A percentile compares a stretch with the other conserved stretches of the same genome.
Evolutionary conservation across 352 stramenopile species (phyloP).

Genomic region (Pythium diclinum): DNA sequence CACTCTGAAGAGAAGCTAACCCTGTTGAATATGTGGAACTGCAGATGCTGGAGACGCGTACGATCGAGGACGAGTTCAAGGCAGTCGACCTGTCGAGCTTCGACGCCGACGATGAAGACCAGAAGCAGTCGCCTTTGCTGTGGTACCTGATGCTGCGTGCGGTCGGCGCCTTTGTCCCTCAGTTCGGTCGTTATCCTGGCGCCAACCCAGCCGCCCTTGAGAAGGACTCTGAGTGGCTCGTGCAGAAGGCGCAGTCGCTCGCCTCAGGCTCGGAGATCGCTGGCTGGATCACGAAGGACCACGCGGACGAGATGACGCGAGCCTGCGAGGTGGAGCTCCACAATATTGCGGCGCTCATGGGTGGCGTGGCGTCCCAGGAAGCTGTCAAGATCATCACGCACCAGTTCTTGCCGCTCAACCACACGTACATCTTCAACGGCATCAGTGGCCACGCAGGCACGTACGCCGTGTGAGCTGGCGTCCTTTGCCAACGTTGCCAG

Average conservation of each 20-base stretch:
- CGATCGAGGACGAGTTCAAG: constrained; percentile 83
- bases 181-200: constrained; percentile 82
- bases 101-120: constrained; percentile 75
- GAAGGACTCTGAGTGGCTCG: constrained; percentile 62
- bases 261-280: constrained; percentile 29
- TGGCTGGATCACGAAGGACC: constrained; percentile 55
- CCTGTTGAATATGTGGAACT: not conserved
- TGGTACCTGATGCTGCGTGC: constrained; percentile 94
- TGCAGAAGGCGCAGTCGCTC: constrained; percentile 47
- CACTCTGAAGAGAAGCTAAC: too few relatives aligned
- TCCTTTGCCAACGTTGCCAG: too few relatives aligned
- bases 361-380: constrained; percentile 96
- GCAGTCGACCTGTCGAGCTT: constrained; percentile 54
- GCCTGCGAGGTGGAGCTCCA: constrained; percentile 93
- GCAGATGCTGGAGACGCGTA: constrained; percentile 75
- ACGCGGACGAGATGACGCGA: constrained; percentile 91
- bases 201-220: constrained; percentile 47
- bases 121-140: constrained; percentile 90
- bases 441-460: constrained; percentile 81
- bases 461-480: constrained; percentile 57
- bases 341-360: constrained; percentile 92
- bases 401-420: constrained; percentile 96
- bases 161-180: constrained; percentile 44
- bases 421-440: constrained; percentile 98
- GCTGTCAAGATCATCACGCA: constrained; percentile 98